phyloP scores from a whole-genome alignment of 768 basidiomycete species.

The Russula sp. region DNA sequence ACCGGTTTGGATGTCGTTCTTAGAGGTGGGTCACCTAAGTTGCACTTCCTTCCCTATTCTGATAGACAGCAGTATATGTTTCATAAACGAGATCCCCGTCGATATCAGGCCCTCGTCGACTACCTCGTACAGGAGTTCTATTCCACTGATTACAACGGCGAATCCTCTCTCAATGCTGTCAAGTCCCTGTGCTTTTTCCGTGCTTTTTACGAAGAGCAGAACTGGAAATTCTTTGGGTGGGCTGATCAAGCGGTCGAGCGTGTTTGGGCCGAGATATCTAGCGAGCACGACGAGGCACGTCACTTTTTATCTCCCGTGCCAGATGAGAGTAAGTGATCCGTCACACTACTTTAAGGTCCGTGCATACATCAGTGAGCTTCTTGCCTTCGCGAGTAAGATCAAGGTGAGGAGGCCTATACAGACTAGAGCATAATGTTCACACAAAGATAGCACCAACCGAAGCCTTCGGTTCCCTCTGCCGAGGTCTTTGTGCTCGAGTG shows the following conservation, averaged over 20 bases:
- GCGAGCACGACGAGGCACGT: constrained; percentile 73
- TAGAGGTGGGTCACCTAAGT: constrained; percentile 43
- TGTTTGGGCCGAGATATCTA: constrained; percentile 63
- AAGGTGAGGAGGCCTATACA: constrained; percentile 37
- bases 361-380: constrained; percentile 64
- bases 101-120: constrained; percentile 73
- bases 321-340: not conserved
- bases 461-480: constrained; percentile 50
- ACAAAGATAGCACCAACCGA: constrained; percentile 50
- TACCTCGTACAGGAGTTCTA: constrained; percentile 58
- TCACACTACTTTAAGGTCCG: constrained; percentile 44
- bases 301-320: constrained; percentile 4
- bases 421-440: not conserved
- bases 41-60: not conserved
- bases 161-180: constrained; percentile 74
- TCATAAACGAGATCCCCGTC: constrained; percentile 73
- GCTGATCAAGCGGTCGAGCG: constrained; percentile 54
- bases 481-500: constrained; percentile 66
- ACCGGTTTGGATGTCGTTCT: constrained; percentile 68
- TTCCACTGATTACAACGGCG: constrained; percentile 67
- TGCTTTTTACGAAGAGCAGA: constrained; percentile 64
- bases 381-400: constrained; percentile 66
- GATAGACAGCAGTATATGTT: constrained; percentile 53
- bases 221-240: constrained; percentile 80
- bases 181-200: constrained; percentile 63